Evolutionary conservation across 768 basidiomycete species (phyloP), one percentile per base, ranked within the genome.

Genomic region (Serendipita sp.): DNA sequence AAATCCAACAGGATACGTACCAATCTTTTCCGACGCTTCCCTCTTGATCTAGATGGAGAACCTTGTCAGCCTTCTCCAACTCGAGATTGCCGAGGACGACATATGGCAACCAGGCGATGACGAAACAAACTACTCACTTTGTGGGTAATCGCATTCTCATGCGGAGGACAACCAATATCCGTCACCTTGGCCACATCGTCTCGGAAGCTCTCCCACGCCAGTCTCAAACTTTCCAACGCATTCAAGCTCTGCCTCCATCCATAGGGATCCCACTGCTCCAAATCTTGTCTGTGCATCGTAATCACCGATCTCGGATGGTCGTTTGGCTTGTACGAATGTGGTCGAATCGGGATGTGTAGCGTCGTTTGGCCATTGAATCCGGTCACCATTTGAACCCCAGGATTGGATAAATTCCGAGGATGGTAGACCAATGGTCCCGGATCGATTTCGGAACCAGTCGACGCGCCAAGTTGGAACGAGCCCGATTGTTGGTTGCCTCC

Each of bases 261-360:
- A 65, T 80, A 81, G 4, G 73, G 44, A 68, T 89, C 85, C 88
- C 88, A 89, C 4, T 79, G 75, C 68, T 89, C 89, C 32, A 91
- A 76, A 71, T 83, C 82, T 0, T 76, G 70, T 68, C 89, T 89
- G 72, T 89, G 81, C 2, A 73, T 72, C 51, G 82, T 83, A 64
- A 90, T 82, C 67, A 78, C 81, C 51, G 87, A 81, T 45, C 86
- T 81, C 0, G 89, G 89, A 68, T 91, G 89, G 74, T 5, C 78
- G 73, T 10, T 45, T 10, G 60, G 44, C 23, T 23, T 23, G 28
- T 65, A 35, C n/a, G n/a, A 30, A 65, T 54, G 64, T 8, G 34
- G 65, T 62, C 28, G 63, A 28, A 47, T 46, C 3, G 54, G 65
- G 2, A 41, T 36, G 32, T 65, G 60, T 15, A 41, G 28, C 38